A percentile compares a stretch with the other conserved stretches of the same genome.
These are phyloP conservation scores for Ophiostoma piceae DNA, from an alignment of 2,329 filamentous ascomycete genomes.

Conservation along the genomic window DNA sequence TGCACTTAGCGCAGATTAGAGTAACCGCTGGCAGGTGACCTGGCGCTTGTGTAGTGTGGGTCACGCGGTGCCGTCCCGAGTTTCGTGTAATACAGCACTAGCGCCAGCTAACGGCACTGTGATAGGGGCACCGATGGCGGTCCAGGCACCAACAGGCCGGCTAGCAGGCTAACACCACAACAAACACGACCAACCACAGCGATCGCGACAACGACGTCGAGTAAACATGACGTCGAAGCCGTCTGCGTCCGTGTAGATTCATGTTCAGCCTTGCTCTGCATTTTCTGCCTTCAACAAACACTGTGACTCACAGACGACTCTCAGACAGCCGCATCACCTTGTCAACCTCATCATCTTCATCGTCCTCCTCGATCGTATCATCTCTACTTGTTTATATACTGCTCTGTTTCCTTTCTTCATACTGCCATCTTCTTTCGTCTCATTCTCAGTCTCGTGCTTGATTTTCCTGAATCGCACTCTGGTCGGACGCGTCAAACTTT, in stretches of 20 bases:
- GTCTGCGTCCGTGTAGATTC: not conserved
- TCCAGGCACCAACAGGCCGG: conserved; percentile 1
- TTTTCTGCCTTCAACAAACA: not conserved
- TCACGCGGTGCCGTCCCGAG: conserved; percentile 3
- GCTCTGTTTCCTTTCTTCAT: not conserved
- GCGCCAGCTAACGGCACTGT: not conserved
- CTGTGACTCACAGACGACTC: conserved; percentile 6
- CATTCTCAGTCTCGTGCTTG: not conserved
- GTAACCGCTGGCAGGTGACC: not conserved
- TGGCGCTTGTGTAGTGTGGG: conserved; percentile 8
- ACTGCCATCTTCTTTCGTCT: not conserved
- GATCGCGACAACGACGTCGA: not conserved
- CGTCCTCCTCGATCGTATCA: not conserved
- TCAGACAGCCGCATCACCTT: not conserved
- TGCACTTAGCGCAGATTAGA: not conserved
- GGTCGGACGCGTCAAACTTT: not conserved
- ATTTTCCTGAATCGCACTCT: not conserved
- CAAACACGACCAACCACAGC: not conserved
- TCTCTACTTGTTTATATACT: not conserved
- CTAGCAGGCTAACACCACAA: not conserved
- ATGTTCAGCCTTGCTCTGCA: not conserved
- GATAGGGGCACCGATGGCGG: not conserved
- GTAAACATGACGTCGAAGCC: not conserved
- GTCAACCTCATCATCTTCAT: not conserved
- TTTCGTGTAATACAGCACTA: not conserved